Conservation (phyloP, 192 early-diverging fungal genomes). For the Chytriomyces confervae region DNA sequence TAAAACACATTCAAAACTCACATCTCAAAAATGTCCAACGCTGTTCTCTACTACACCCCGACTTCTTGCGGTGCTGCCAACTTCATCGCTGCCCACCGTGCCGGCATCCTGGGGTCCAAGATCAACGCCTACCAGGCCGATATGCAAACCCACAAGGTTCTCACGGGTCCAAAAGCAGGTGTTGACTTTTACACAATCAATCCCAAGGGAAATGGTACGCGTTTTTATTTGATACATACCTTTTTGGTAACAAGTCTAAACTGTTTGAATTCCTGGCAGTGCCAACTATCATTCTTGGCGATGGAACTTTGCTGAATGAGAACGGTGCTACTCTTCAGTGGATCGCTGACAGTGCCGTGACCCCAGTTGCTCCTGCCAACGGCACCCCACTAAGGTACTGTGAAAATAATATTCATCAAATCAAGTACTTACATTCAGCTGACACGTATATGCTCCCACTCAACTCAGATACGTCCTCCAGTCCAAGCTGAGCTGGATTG, state of each 20-base stretch:
- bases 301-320: slow-evolving; percentile 44
- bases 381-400: neutral
- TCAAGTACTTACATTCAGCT: too few species aligned
- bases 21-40: neutral
- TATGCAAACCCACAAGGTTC: slow-evolving; percentile 27
- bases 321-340: slow-evolving; percentile 38
- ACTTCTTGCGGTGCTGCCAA: slow-evolving; percentile 36
- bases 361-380: neutral
- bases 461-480: slow-evolving; percentile 34
- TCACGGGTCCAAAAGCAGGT: slow-evolving; percentile 33
- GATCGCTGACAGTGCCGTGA: slow-evolving; percentile 33
- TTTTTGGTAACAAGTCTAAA: too few species aligned
- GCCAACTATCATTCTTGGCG: slow-evolving; percentile 31
- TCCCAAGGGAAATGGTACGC: slow-evolving; percentile 40
- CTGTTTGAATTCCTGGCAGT: neutral
- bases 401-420: neutral
- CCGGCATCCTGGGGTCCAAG: slow-evolving; percentile 32
- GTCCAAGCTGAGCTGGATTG: slow-evolving; percentile 40
- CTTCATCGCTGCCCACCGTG: too few species aligned
- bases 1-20: neutral
- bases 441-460: too few species aligned
- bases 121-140: slow-evolving; percentile 30
- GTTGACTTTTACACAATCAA: slow-evolving; percentile 37
- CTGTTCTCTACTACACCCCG: slow-evolving; percentile 36
- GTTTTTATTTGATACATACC: neutral